Evolutionary conservation across 768 basidiomycete genomes (phyloP).

Genomic region (Rhodotorula toruloides): DNA sequence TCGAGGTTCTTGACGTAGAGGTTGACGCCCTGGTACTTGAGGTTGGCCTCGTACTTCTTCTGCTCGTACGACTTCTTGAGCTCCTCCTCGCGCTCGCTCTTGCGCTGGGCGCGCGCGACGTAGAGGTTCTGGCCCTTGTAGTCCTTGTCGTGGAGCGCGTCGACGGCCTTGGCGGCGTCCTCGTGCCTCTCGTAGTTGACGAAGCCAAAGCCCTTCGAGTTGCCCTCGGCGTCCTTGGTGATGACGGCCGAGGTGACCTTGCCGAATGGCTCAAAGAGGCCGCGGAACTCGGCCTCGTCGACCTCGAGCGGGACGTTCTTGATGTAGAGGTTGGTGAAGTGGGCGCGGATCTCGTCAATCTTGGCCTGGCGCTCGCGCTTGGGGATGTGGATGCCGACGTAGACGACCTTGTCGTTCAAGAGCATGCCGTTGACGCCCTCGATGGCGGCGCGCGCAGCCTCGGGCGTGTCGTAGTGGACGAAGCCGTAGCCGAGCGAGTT

Average conservation of each 20-base stretch:
- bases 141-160: constrained; percentile 79
- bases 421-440: constrained; percentile 99
- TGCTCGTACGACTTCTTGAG: constrained; percentile 86
- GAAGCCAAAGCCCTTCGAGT: constrained; percentile 95
- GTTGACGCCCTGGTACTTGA: constrained; percentile 98
- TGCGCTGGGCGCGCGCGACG: constrained; percentile 95
- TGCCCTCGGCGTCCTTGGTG: constrained; percentile 71
- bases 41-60: constrained; percentile 92
- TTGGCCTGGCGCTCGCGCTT: constrained; percentile 99
- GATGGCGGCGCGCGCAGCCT: constrained; percentile 92
- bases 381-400: constrained; percentile 92
- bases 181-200: constrained; percentile 94
- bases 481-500: constrained; percentile 97
- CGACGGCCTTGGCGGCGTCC: constrained; percentile 82
- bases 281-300: constrained; percentile 76
- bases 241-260: constrained; percentile 82
- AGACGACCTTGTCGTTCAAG: constrained; percentile 99
- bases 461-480: constrained; percentile 97
- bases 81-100: constrained; percentile 96
- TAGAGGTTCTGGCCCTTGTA: constrained; percentile 82
- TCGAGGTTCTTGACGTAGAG: constrained; percentile 99
- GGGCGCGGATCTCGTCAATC: constrained; percentile 92
- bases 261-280: constrained; percentile 72
- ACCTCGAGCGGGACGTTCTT: constrained; percentile 89
- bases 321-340: constrained; percentile 97